These are phyloP conservation scores for Fusarium xyrophilum DNA, from an alignment of 2,329 filamentous ascomycete genomes.

Conservation along the genomic window DNA sequence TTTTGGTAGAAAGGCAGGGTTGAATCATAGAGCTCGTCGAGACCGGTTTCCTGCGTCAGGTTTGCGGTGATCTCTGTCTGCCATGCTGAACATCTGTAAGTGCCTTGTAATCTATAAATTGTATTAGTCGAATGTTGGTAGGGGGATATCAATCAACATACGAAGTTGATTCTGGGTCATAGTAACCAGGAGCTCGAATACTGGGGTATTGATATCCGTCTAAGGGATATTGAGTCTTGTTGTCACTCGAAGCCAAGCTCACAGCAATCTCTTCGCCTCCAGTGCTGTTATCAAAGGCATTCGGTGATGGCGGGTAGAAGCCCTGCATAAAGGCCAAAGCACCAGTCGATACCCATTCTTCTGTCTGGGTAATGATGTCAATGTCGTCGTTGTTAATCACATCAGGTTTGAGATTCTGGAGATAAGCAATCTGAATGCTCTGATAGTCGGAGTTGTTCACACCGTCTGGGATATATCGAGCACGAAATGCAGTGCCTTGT, in stretches of 20 bases:
- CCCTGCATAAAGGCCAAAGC: constrained; percentile 83
- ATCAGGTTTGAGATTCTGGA: constrained; percentile 52
- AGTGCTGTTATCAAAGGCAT: constrained; percentile 40
- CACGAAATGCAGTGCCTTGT: constrained; percentile 57
- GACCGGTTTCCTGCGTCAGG: constrained; percentile 36
- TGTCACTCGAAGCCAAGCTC: constrained; percentile 46
- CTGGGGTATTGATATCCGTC: constrained; percentile 82
- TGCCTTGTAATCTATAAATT: constrained; percentile 48
- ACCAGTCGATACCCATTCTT: constrained; percentile 65
- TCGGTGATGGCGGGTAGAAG: constrained; percentile 75
- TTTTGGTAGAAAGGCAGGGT: constrained; percentile 52
- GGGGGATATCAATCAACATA: constrained; percentile 41
- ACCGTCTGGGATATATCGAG: constrained; percentile 54
- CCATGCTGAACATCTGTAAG: constrained; percentile 50
- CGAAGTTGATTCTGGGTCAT: constrained; percentile 56
- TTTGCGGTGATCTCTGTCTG: constrained; percentile 41
- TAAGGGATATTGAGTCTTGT: constrained; percentile 68
- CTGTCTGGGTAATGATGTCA: constrained; percentile 49
- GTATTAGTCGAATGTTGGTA: background rate
- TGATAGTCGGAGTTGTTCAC: constrained; percentile 38
- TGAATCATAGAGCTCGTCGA: constrained; percentile 39
- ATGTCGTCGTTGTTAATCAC: constrained; percentile 60
- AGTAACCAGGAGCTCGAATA: constrained; percentile 59
- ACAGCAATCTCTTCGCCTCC: constrained; percentile 54
- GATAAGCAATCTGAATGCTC: constrained; percentile 43